Evolutionary conservation across 192 early-diverging fungal species (phyloP).

Genomic region (Entomortierella chlamydospora): DNA sequence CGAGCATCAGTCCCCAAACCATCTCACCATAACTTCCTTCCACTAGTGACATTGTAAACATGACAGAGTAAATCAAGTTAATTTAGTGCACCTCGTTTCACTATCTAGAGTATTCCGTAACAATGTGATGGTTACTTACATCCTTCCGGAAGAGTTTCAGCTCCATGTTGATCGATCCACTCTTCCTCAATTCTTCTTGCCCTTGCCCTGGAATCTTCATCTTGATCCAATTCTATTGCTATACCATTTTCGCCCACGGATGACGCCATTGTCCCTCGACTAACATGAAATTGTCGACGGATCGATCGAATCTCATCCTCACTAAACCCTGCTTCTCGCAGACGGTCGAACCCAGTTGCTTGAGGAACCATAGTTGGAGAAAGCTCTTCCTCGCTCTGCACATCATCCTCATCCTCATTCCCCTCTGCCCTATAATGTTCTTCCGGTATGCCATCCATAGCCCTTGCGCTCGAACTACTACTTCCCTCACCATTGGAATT

Average conservation of each 20-base stretch:
- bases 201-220: conserved; percentile 40
- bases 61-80: conserved; percentile 14
- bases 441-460: not conserved
- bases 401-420: not conserved
- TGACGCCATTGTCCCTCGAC: conserved; percentile 53
- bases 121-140: too few species aligned
- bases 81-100: too few species aligned
- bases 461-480: not conserved
- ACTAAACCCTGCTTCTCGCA: conserved; percentile 67
- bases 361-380: conserved; percentile 54
- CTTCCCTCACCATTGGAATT: not conserved
- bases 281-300: conserved; percentile 65
- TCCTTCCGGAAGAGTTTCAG: conserved; percentile 65
- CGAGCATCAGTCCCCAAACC: conserved; percentile 65
- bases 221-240: conserved; percentile 30
- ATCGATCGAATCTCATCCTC: conserved; percentile 68
- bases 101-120: too few species aligned
- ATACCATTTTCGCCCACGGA: conserved; percentile 49
- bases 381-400: conserved; percentile 21
- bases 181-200: conserved; percentile 61
- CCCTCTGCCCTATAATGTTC: not conserved
- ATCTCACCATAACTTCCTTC: conserved; percentile 67
- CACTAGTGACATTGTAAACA: conserved; percentile 34
- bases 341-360: conserved; percentile 65
- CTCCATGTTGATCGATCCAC: conserved; percentile 67